Evolutionary conservation across 176 grass and related monocot genomes (phyloP), one percentile per base, ranked within the genome.

Genomic region (Coix lacrymajobi): DNA sequence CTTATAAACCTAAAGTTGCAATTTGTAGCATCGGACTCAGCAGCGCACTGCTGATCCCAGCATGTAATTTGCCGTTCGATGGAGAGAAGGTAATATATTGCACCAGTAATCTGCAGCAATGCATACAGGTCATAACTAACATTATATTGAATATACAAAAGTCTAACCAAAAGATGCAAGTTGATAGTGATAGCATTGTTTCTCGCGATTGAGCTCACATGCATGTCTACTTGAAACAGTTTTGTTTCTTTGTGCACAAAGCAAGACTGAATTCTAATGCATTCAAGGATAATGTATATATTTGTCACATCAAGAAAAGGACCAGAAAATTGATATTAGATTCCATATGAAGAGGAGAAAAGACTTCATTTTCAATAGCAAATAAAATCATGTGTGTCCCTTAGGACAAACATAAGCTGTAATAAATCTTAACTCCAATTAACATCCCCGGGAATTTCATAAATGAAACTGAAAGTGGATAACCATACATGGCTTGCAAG

Each of bases 21-120:
- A 61, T 25, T 6, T 46, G 11, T 45, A 19, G 22, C 37, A 22
- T 4, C 62, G 3, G 25, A 37, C 36, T 95, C 84, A 28, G 0
- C 5, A 46, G 9, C 14, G 77, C 96, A 98, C 51, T 28, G 65
- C 63, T 87, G 32, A 84, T 92, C 88, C 96, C 96, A 98, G 79
- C 96, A 98, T 65, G 96, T 95, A 61, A 91, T 95, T 48, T 92
- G 92, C 20, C 96, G 89, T 77, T 93, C 91, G 49, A 98, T 22
- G 20, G 96, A 91, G 26, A 98, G 88, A 77, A 95, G 86, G 86
- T 95, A 98, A 75, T 93, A 95, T 86, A 84, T 39, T 62, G 92
- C 92, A 20, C 96, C 96, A 76, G 87, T 90, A 78, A 95, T 84
- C 96, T 98, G 89, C 81, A 90, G 32, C 10, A 5, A 43, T 44